Conservation (phyloP, 495 filamentous ascomycete genomes). For the Annulohypoxylon nitens region DNA sequence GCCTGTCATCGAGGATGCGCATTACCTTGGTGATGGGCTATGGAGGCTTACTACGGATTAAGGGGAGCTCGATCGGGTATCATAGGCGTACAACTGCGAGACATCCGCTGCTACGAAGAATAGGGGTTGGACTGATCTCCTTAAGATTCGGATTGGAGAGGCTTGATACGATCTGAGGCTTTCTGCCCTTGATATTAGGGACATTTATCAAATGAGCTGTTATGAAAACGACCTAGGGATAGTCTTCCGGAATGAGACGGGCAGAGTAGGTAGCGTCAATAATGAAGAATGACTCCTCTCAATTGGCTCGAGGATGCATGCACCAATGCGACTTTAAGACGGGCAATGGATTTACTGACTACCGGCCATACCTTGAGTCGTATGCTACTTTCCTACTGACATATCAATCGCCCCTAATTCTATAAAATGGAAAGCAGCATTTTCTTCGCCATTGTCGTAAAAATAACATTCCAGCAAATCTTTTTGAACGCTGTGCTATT, state of each 20-base stretch:
- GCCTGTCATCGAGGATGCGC: constrained; percentile 88
- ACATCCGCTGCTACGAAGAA: neutral
- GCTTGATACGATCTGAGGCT: neutral
- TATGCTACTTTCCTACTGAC: neutral
- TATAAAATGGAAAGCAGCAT: neutral
- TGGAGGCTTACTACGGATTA: constrained; percentile 85
- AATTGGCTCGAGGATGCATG: neutral
- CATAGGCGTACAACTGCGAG: neutral
- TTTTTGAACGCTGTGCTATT: too few species aligned
- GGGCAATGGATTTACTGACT: neutral
- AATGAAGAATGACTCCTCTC: constrained; percentile 9
- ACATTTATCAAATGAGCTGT: neutral
- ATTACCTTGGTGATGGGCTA: constrained; percentile 94
- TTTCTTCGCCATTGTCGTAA: neutral
- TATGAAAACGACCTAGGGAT: neutral
- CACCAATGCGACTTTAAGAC: too few species aligned
- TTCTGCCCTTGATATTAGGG: neutral
- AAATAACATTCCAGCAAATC: neutral
- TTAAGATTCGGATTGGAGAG: neutral
- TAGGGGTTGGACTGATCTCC: neutral
- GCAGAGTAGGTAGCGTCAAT: neutral
- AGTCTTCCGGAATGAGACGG: neutral
- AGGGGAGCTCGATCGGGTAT: neutral
- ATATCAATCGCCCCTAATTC: neutral
- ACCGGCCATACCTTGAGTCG: neutral